Conservation (phyloP, 2,329 filamentous ascomycete species). For the Beauveria asiatica region DNA sequence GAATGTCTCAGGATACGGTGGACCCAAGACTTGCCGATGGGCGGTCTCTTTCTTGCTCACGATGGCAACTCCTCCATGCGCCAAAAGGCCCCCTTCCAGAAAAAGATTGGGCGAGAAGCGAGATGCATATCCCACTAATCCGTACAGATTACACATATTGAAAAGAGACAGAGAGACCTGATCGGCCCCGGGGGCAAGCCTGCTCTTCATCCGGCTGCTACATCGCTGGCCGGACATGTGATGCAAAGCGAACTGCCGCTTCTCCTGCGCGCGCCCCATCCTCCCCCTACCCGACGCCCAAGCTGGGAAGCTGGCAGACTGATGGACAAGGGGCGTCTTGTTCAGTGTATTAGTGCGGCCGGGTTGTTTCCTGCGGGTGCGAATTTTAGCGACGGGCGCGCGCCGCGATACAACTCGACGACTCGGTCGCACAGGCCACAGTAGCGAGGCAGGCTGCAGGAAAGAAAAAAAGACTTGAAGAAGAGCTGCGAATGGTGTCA, state of each 20-base stretch:
- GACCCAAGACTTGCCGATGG: background rate
- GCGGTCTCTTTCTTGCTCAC: background rate
- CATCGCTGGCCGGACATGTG: background rate
- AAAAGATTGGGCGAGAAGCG: background rate
- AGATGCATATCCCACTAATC: background rate
- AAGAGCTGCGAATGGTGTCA: background rate
- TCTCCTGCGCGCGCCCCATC: background rate
- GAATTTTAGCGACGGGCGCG: background rate
- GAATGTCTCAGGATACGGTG: background rate
- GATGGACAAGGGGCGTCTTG: background rate
- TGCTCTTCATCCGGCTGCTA: background rate
- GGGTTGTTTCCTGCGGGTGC: background rate
- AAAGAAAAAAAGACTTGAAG: background rate
- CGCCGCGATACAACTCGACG: background rate
- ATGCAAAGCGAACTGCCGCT: background rate
- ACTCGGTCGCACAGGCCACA: constrained; percentile 1
- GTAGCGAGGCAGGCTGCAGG: background rate
- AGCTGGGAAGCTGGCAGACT: background rate
- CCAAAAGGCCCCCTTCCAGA: background rate
- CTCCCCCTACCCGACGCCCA: background rate
- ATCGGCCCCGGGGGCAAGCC: background rate
- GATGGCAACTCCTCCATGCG: background rate
- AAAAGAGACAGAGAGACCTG: background rate
- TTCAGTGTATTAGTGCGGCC: background rate
- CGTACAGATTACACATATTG: background rate